Evolutionary conservation across 208 protist genomes (phyloP), one percentile per base, ranked within the genome.

Genomic region (Tritrichomonas foetus): DNA sequence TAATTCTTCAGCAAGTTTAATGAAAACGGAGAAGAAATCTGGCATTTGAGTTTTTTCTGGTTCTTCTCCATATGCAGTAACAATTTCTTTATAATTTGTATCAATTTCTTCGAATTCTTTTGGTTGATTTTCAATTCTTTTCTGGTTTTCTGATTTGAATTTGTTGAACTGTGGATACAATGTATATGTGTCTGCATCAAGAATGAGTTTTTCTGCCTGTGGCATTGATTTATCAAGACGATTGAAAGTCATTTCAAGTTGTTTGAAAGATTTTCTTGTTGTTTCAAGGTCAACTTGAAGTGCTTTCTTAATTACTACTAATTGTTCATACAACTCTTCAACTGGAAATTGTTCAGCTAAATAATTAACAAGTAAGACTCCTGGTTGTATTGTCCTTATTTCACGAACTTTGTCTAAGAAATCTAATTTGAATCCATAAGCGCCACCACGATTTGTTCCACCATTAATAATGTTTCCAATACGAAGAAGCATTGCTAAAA

Each of bases 401-500:
- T 89, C 78, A 11, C 3, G 16, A 13, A 89, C 22, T 57, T 89
- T 89, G 0, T 44, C 47, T 27, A 89, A 39, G 47, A 89, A 89
- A 47, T 57, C 47, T 8, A 89, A 89, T 16, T 89, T 89, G 30
- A 61, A 89, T 0, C 78, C 78, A 39, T 89, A 89, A 8, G 47
- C 41, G 16, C 78, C 78, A 57, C 78, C 78, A 53, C 78, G 44
- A 3, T 39, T 49, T 41, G 78, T 89, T 8, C 78, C 78, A 39
- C 78, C 78, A 39, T 89, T 89, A 14, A 53, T 11, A 30, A 89
- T 53, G 47, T 89, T 89, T 20, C 78, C 78, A 57, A 89, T 89
- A 33, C 41, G 11, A 0, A 89, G 16, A 8, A 89, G 25, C 3
- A 53, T 44, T 20, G 78, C 78, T 27, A 89, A 57, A 33, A 89